A percentile compares a stretch with the other conserved stretches of the same genome.
phyloP scores from a whole-genome alignment of 129 eudicot species.

The Centella asiatica region DNA sequence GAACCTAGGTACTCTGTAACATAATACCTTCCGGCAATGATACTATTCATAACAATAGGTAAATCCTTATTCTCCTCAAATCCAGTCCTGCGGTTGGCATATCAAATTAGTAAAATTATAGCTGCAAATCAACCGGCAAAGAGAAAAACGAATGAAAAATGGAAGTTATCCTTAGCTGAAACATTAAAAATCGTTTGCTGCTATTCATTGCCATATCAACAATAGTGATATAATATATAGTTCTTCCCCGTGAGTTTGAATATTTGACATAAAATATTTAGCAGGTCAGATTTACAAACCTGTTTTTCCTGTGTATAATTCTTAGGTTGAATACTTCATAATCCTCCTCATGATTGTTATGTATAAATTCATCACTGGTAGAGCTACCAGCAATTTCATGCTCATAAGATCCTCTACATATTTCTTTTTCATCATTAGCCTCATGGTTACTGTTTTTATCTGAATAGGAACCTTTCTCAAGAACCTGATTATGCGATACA shows the following conservation, averaged over 20 bases:
- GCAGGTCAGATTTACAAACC: conserved; percentile 34
- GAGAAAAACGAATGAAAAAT: not conserved
- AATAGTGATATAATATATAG: not conserved
- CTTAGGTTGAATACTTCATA: conserved; percentile 67
- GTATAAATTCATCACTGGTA: conserved; percentile 33
- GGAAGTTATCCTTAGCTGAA: not conserved
- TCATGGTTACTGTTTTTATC: conserved; percentile 7
- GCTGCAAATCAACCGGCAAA: conserved; percentile 22
- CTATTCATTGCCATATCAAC: not conserved
- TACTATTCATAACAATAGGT: conserved; percentile 60
- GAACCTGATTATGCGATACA: conserved; percentile 7
- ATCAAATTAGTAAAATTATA: conserved; percentile 25
- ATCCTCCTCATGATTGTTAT: conserved; percentile 45
- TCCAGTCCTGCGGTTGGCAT: conserved; percentile 69
- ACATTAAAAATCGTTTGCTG: not conserved
- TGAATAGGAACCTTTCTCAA: conserved; percentile 12
- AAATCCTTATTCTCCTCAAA: conserved; percentile 90
- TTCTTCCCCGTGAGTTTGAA: not conserved
- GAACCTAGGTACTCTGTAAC: conserved; percentile 82
- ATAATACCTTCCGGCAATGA: conserved; percentile 70
- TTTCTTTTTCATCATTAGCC: conserved; percentile 12
- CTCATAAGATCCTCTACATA: conserved; percentile 21
- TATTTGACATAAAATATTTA: not conserved
- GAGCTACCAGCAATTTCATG: conserved; percentile 26
- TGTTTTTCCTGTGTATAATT: conserved; percentile 86